These are phyloP conservation scores for Solanum pennellii DNA, from an alignment of 257 asterid species.

Conservation along the genomic window DNA sequence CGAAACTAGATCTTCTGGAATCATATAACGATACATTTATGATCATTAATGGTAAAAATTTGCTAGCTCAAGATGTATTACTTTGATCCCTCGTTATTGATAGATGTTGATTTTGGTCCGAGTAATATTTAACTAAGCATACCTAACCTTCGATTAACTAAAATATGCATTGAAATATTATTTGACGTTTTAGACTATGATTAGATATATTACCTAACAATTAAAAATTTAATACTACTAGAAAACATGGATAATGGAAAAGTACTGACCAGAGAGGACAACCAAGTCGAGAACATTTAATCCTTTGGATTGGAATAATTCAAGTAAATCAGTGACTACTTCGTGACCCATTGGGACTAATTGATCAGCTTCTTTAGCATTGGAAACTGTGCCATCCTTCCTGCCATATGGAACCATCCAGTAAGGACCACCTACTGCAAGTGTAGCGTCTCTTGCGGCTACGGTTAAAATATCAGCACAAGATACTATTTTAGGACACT, in stretches of 20 bases:
- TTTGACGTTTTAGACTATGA: neutral
- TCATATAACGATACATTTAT: neutral
- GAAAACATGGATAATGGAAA: neutral
- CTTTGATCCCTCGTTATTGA: neutral
- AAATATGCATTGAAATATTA: neutral
- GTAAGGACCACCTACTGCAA: slow-evolving; percentile 63
- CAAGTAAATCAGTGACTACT: slow-evolving; percentile 39
- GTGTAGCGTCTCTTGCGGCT: slow-evolving; percentile 66
- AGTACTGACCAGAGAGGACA: slow-evolving; percentile 55
- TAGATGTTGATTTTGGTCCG: neutral
- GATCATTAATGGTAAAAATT: neutral
- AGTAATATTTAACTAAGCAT: neutral
- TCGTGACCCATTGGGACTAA: slow-evolving; percentile 60
- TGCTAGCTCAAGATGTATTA: neutral
- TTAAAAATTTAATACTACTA: neutral
- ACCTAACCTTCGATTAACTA: neutral
- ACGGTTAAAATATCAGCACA: slow-evolving; percentile 78
- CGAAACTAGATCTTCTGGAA: too few species aligned
- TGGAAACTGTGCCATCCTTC: slow-evolving; percentile 63
- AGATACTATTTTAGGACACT: slow-evolving; percentile 61
- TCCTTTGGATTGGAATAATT: slow-evolving; percentile 48
- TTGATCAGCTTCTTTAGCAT: slow-evolving; percentile 41
- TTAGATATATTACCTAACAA: neutral
- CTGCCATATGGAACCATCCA: slow-evolving; percentile 85
- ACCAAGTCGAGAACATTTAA: slow-evolving; percentile 58